Evolutionary conservation across 2,329 filamentous ascomycete species (phyloP).

Genomic region (Penicillium sp.): DNA sequence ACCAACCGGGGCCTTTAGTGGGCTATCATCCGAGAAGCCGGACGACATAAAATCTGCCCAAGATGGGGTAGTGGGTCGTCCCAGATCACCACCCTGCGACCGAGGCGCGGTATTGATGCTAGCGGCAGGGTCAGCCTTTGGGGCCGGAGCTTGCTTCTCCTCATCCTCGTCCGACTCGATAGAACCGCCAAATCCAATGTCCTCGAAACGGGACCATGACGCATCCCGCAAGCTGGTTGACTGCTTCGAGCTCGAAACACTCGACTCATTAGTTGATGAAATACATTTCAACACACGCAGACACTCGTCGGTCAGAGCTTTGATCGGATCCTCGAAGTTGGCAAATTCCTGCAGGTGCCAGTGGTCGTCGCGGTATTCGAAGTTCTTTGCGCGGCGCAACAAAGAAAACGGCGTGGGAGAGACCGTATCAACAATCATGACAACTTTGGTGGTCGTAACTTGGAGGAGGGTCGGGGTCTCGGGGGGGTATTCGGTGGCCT

Average conservation of each 20-base stretch:
- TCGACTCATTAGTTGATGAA: constrained; percentile 83
- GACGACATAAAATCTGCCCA: constrained; percentile 98
- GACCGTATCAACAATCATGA: constrained; percentile 95
- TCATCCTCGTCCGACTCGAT: constrained; percentile 70
- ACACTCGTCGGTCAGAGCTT: constrained; percentile 90
- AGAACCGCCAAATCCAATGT: constrained; percentile 81
- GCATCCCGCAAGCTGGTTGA: constrained; percentile 77
- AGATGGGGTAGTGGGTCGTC: constrained; percentile 88
- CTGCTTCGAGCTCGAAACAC: constrained; percentile 67
- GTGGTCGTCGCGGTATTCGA: constrained; percentile 91
- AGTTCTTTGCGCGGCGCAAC: constrained; percentile 86
- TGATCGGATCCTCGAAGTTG: constrained; percentile 83
- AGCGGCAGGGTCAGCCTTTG: constrained; percentile 40
- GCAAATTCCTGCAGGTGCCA: constrained; percentile 80
- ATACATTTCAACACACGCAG: constrained; percentile 86
- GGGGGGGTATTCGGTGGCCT: constrained; percentile 93
- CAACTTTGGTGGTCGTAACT: constrained; percentile 79
- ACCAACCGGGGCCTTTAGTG: constrained; percentile 56
- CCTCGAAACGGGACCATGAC: constrained; percentile 95
- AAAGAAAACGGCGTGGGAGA: constrained; percentile 93
- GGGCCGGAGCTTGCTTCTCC: constrained; percentile 26
- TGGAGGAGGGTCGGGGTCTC: constrained; percentile 74
- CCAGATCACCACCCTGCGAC: constrained; percentile 66
- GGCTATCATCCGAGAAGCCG: constrained; percentile 79
- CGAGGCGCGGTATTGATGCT: constrained; percentile 66